Evolutionary conservation across 2,329 filamentous ascomycete genomes (phyloP).

Genomic region (Phialocephala sp.): DNA sequence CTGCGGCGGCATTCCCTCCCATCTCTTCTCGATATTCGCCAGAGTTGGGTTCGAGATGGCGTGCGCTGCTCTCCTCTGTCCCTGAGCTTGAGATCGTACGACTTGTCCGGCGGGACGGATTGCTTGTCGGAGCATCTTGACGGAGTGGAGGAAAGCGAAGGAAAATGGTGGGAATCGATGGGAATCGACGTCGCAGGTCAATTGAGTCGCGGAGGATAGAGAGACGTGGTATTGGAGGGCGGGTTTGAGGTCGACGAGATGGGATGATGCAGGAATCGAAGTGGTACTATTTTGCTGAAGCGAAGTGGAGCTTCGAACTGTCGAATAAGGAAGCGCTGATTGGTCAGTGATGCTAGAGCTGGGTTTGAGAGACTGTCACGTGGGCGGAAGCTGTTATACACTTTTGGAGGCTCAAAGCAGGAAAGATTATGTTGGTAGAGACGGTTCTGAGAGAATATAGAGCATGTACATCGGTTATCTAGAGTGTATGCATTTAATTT

Average conservation of each 20-base stretch:
- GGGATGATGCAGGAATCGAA: background rate
- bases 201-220: background rate
- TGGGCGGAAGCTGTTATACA: background rate
- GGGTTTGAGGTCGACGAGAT: background rate
- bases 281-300: conserved; percentile 20
- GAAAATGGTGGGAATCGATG: background rate
- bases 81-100: conserved; percentile 36
- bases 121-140: conserved; percentile 5
- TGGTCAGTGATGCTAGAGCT: background rate
- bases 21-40: conserved; percentile 98
- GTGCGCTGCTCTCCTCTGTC: conserved; percentile 59
- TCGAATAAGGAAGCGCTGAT: background rate
- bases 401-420: no score
- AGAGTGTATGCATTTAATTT: no score
- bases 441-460: no score
- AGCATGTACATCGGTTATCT: no score
- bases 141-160: conserved; percentile 7
- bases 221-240: background rate
- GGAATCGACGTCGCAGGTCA: conserved; percentile 1
- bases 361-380: background rate
- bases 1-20: conserved; percentile 96
- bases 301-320: conserved; percentile 2
- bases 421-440: no score
- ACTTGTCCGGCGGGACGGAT: background rate
- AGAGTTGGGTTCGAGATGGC: conserved; percentile 98